A percentile compares a stretch with the other conserved stretches of the same genome.
These are phyloP conservation scores for Xylogone sp. DNA, from an alignment of 2,329 filamentous ascomycete genomes.

Conservation along the genomic window DNA sequence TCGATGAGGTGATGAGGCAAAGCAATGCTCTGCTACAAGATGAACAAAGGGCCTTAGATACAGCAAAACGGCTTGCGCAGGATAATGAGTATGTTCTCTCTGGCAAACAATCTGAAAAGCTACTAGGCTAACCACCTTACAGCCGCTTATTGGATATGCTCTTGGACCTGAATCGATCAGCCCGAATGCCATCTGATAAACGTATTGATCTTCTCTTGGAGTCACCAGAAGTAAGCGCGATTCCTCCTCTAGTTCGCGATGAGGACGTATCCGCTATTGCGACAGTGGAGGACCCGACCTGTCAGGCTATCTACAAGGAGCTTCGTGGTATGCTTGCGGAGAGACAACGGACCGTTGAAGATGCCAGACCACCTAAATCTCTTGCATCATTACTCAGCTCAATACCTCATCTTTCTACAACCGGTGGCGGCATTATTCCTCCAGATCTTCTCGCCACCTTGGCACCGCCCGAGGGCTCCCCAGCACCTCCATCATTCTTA, in stretches of 20 bases:
- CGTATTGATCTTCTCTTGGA: slow-evolving; percentile 64
- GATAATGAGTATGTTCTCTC: slow-evolving; percentile 78
- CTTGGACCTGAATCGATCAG: slow-evolving; percentile 81
- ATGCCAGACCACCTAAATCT: slow-evolving; percentile 19
- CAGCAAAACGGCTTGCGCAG: slow-evolving; percentile 78
- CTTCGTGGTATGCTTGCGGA: slow-evolving; percentile 21
- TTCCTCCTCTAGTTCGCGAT: slow-evolving; percentile 20
- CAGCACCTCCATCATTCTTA: slow-evolving; percentile 62
- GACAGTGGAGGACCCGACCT: slow-evolving; percentile 18
- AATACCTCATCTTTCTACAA: slow-evolving; percentile 19
- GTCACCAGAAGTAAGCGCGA: slow-evolving; percentile 14
- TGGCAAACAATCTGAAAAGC: neutral
- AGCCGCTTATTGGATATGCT: slow-evolving; percentile 88
- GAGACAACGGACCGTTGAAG: slow-evolving; percentile 8
- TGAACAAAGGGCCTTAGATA: slow-evolving; percentile 75
- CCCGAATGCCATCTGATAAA: slow-evolving; percentile 70
- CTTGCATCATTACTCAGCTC: slow-evolving; percentile 22
- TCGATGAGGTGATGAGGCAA: slow-evolving; percentile 73
- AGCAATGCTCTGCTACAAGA: slow-evolving; percentile 79
- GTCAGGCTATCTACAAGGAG: slow-evolving; percentile 22
- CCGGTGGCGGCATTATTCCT: slow-evolving; percentile 18
- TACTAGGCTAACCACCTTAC: slow-evolving; percentile 11
- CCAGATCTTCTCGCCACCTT: slow-evolving; percentile 30
- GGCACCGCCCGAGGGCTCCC: slow-evolving; percentile 39
- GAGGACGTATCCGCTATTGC: slow-evolving; percentile 20